Conservation (phyloP, 331 rosid species). For the Cydonia oblonga region DNA sequence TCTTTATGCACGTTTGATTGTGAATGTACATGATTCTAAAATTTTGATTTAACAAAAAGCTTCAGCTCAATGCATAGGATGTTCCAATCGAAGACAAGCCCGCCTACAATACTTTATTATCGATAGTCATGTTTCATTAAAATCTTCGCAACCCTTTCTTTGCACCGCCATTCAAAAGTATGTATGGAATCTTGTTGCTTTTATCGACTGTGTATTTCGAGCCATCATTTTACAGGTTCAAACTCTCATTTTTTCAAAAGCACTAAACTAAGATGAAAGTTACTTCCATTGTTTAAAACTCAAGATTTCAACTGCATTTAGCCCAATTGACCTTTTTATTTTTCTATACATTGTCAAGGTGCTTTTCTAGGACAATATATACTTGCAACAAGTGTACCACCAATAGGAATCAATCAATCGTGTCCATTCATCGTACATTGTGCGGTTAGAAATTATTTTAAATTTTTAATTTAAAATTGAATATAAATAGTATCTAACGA, state of each 20-base stretch:
- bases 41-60: neutral
- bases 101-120: neutral
- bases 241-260: neutral
- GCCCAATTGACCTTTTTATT: neutral
- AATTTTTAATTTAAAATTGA: too few species aligned
- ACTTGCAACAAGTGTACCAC: neutral
- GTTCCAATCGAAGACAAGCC: neutral
- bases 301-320: neutral
- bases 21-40: neutral
- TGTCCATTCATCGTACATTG: too few species aligned
- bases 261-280: neutral
- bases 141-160: neutral
- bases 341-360: neutral
- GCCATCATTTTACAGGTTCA: conserved; percentile 1
- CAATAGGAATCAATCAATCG: too few species aligned
- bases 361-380: neutral
- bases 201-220: conserved; percentile 14
- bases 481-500: too few species aligned
- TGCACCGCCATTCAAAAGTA: conserved; percentile 18
- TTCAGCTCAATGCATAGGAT: neutral
- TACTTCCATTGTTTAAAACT: neutral
- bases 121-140: neutral
- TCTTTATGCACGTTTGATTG: conserved; percentile 6
- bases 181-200: conserved; percentile 17
- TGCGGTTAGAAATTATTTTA: too few species aligned